These are phyloP conservation scores for Phytopythium oedochilum DNA, from an alignment of 352 stramenopile genomes.

Conservation along the genomic window DNA sequence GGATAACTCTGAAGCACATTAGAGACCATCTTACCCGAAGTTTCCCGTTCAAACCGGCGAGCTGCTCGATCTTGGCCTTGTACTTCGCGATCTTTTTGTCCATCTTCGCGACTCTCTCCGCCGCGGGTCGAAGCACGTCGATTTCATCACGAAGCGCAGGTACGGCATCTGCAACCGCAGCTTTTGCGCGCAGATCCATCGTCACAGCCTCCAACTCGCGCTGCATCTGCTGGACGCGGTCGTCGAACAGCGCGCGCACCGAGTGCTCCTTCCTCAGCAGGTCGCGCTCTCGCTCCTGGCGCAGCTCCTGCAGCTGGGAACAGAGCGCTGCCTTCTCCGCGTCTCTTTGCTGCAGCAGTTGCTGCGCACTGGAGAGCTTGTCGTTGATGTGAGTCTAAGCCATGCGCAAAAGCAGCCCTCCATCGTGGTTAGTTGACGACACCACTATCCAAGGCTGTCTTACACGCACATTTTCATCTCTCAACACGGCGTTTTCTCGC, in stretches of 20 bases:
- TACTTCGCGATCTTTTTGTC: slow-evolving; percentile 55
- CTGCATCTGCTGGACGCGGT: slow-evolving; percentile 44
- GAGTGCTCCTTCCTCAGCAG: slow-evolving; percentile 51
- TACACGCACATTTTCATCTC: slow-evolving; percentile 49
- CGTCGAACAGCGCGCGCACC: slow-evolving; percentile 43
- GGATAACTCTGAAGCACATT: too few relatives aligned
- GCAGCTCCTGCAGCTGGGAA: slow-evolving; percentile 27
- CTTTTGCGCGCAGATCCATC: slow-evolving; percentile 28
- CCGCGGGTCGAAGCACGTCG: slow-evolving; percentile 53
- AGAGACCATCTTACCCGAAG: slow-evolving; percentile 33
- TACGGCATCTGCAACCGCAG: slow-evolving; percentile 28
- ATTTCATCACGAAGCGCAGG: slow-evolving; percentile 51
- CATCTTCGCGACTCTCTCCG: slow-evolving; percentile 40
- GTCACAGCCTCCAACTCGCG: slow-evolving; percentile 26
- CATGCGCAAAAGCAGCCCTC: not conserved
- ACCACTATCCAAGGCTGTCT: not conserved
- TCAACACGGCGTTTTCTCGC: slow-evolving; percentile 54
- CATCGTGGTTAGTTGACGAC: not conserved
- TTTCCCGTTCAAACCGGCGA: slow-evolving; percentile 44
- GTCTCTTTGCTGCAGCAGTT: slow-evolving; percentile 17
- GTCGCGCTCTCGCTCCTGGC: slow-evolving; percentile 41
- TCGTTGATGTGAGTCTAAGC: slow-evolving; percentile 32
- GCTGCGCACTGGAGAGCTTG: slow-evolving; percentile 19
- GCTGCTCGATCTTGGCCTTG: slow-evolving; percentile 63
- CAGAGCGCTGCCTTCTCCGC: slow-evolving; percentile 25